Evolutionary conservation across 768 basidiomycete species (phyloP), one percentile per base, ranked within the genome.

Genomic region (Lentinula lateritia): DNA sequence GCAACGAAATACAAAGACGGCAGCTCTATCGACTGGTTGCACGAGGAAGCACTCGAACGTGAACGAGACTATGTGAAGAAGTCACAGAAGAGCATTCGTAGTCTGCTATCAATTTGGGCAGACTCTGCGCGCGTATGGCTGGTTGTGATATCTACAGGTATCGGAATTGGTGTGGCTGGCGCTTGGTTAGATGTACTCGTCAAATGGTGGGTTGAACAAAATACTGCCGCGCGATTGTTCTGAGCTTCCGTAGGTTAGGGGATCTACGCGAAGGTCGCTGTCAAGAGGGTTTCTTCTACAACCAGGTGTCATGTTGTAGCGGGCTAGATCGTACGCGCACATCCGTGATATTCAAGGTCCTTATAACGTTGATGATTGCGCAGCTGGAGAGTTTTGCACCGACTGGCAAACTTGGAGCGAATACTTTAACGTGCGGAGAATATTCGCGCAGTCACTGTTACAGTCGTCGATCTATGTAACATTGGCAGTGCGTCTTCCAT

Each of bases 171-270:
- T 4, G 73, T 87, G 9, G 80, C 82, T 20, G 89, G 89, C 28
- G 89, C 85, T 3, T 89, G 84, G 83, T 66, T 90, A 61, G 89
- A 90, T 72, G 82, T 90, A 6, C 73, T 90, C 42, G 88, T 90
- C 7, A 85, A 84, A 74, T 90, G 89, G 88, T 88, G 69, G 52
- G 77, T 73, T 36, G 18, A 48, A 43, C 16, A 42, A 4, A 15
- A 32, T 20, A 23, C 12, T 28, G 28, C 16, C 12, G 15, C 35
- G 34, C 28, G 28, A 36, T 7, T 32, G 12, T 5, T 42, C 18
- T 45, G 39, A 41, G n/a, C 41, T 23, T 15, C 18, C 41, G 9
- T 56, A 89, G 88, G 89, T 71, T 90, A 59, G 83, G 82, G 28
- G 88, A 90, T 66, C 70, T 90, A 42, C 81, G 87, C 2, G 86